Base-by-base conservation (phyloP, 305 asterid genomes). In the Coffea humblotiana region DNA sequence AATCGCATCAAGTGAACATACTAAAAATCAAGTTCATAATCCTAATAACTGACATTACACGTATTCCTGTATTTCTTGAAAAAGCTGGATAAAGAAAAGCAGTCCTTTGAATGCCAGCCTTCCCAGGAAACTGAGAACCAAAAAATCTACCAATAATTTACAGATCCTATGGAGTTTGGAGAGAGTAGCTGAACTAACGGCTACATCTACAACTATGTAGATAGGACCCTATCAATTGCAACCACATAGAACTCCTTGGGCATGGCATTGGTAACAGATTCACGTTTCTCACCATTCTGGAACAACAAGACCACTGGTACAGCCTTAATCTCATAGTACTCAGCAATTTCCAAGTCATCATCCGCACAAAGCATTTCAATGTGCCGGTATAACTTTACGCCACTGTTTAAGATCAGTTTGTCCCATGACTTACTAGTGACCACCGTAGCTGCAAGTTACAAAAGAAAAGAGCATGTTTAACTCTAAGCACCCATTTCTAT, bases 231-330 rank as follows among this genome's bases (percentile, higher is more conserved):
- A 78, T 93, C 97, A 69, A 95, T 90, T 82, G 98, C 93, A 77
- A 92, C 90, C 40, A 89, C 88, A 40, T 90, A 92, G 88, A 92
- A 95, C 78, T 91, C 94, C 86, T 92, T 95, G 35, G 99, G 97
- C 99, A 95, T 93, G 83, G 99, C 92, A 48, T 98, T 98, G 19
- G 89, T 67, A 73, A 94, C 84, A 35, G 93, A 82, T 21, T 85
- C 98, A 0, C 83, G 73, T 81, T 90, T 95, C 88, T 86, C 83
- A 19, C 97, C 97, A 66, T 94, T 90, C 79, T 90, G 91, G 77
- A 95, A 94, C 88, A 92, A 84, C 88, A 95, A 69, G 72, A 95
- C 93, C 72, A 95, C 96, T 4, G 97, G 97, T 16, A 95, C 97
- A 76, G 97, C 99, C 84, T 92, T 94, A 37, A 94, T 86, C 51